phyloP scores from a whole-genome alignment of 306 rosid species.

The Acacia crassicarpa region DNA sequence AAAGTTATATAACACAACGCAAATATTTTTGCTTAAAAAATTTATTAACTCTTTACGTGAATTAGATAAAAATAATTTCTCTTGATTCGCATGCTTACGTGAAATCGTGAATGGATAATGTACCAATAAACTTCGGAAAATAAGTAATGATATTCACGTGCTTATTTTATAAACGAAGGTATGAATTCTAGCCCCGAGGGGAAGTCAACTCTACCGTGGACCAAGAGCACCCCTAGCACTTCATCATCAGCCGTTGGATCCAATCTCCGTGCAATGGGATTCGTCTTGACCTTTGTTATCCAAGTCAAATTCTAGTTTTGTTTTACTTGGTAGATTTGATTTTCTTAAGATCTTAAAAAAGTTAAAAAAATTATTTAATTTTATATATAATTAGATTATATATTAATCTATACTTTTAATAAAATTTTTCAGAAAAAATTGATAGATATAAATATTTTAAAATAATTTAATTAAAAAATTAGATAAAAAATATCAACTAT shows the following conservation, averaged over 20 bases:
- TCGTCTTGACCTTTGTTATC: neutral
- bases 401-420: too few relatives aligned
- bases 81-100: neutral
- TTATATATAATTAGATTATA: too few relatives aligned
- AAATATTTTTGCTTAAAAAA: neutral
- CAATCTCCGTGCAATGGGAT: neutral
- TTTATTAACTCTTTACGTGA: too few relatives aligned
- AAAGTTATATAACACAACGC: neutral
- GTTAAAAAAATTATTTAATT: too few relatives aligned
- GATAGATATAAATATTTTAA: too few relatives aligned
- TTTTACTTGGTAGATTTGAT: too few relatives aligned
- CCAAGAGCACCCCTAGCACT: neutral
- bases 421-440: too few relatives aligned
- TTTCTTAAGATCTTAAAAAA: too few relatives aligned
- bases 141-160: neutral
- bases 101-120: neutral
- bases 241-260: slow-evolving; percentile 17
- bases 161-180: neutral
- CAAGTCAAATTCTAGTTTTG: neutral
- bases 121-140: neutral
- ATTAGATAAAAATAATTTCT: neutral
- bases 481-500: too few relatives aligned
- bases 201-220: neutral
- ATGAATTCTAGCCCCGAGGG: neutral
- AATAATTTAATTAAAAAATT: too few relatives aligned